Evolutionary conservation across 2,329 filamentous ascomycete species (phyloP).

Genomic region (Aspergillus pseudoterreus): DNA sequence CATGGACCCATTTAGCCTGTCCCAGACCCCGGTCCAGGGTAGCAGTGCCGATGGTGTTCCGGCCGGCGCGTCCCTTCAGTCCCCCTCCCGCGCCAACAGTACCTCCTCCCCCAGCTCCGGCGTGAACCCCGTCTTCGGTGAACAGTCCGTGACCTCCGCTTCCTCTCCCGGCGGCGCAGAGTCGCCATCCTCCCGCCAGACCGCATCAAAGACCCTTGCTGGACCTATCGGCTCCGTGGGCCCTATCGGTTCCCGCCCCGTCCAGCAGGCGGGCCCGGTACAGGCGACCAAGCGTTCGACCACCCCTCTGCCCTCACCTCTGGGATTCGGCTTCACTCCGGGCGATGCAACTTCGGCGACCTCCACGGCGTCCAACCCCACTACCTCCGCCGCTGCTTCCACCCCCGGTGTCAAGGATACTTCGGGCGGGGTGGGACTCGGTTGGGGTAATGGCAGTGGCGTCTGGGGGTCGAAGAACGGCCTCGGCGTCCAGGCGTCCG

Average conservation of each 20-base stretch:
- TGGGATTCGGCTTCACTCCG: conserved; percentile 67
- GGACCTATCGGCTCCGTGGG: conserved; percentile 66
- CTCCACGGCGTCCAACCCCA: conserved; percentile 59
- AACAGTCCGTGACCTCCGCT: conserved; percentile 73
- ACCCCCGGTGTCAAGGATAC: conserved; percentile 37
- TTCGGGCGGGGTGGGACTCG: conserved; percentile 46
- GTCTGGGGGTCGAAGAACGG: conserved; percentile 82
- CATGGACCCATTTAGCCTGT: conserved; percentile 65
- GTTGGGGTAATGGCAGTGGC: conserved; percentile 75
- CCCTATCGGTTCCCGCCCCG: conserved; percentile 87
- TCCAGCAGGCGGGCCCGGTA: conserved; percentile 50
- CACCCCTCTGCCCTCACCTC: conserved; percentile 85
- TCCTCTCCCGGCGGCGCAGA: conserved; percentile 73
- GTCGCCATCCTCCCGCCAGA: conserved; percentile 68
- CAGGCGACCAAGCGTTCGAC: conserved; percentile 72
- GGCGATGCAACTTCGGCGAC: conserved; percentile 40
- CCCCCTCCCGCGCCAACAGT: conserved; percentile 72
- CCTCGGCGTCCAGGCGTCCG: conserved; percentile 83
- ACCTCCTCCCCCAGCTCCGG: conserved; percentile 67
- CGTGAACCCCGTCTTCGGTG: conserved; percentile 48
- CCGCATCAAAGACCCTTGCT: conserved; percentile 52
- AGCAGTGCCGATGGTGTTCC: conserved; percentile 49
- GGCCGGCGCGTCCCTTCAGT: conserved; percentile 38
- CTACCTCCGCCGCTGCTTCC: conserved; percentile 41
- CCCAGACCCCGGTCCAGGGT: conserved; percentile 46